phyloP scores from a whole-genome alignment of 2,329 filamentous ascomycete genomes.

The Leptographium wingfieldii region DNA sequence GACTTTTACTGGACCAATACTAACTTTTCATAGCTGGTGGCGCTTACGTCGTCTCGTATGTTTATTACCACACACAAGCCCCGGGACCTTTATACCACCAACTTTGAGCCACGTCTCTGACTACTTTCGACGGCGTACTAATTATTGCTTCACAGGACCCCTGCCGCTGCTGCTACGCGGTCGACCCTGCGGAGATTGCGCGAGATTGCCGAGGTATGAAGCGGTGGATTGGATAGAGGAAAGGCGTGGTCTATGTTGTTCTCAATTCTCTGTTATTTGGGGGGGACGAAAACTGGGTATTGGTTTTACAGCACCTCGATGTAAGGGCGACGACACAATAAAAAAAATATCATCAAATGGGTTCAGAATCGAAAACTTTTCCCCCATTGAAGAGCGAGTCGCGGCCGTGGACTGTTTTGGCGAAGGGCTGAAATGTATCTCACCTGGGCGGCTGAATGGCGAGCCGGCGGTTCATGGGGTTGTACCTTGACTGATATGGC shows the following conservation, averaged over 20 bases:
- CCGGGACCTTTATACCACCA: too few species aligned
- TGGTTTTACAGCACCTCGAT: not conserved
- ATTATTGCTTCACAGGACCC: conserved; percentile 46
- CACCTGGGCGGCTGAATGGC: not conserved
- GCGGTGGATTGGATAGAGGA: not conserved
- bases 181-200: conserved; percentile 94
- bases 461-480: not conserved
- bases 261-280: not conserved
- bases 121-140: not conserved
- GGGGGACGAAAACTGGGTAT: conserved; percentile 1
- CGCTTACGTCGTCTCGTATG: conserved; percentile 94
- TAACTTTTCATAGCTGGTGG: conserved; percentile 44
- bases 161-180: conserved; percentile 84
- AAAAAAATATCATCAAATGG: not conserved
- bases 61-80: conserved; percentile 20
- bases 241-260: not conserved
- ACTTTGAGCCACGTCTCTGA: not conserved
- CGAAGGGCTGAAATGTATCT: not conserved
- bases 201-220: conserved; percentile 91
- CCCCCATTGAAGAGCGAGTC: not conserved
- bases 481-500: not conserved
- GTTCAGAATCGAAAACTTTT: not conserved
- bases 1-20: not conserved
- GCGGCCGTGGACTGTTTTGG: not conserved
- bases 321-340: conserved; percentile 1